Evolutionary conservation across 768 basidiomycete genomes (phyloP).

Genomic region (Hemileccinum rubropunctum): DNA sequence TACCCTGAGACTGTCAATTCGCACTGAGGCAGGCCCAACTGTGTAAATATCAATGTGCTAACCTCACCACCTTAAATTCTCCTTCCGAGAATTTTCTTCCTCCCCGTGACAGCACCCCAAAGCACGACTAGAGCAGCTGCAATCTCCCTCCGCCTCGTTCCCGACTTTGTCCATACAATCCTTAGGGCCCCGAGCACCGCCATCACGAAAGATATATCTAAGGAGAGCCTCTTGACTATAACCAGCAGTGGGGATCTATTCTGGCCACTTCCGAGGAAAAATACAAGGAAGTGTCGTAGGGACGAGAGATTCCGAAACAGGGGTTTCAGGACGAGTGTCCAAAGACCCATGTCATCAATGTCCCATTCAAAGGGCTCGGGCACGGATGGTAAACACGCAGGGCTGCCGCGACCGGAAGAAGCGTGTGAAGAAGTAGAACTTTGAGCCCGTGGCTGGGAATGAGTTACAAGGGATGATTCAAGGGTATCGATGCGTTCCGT

Average conservation of each 20-base stretch:
- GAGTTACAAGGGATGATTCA: constrained; percentile 40
- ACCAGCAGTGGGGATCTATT: constrained; percentile 63
- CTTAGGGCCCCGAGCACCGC: constrained; percentile 59
- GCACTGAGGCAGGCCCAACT: background rate
- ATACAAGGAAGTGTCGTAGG: constrained; percentile 49
- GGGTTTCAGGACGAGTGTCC: constrained; percentile 71
- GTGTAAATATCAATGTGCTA: constrained; percentile 3
- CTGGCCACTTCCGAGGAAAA: constrained; percentile 55
- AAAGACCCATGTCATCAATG: constrained; percentile 80
- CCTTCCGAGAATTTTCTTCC: constrained; percentile 50
- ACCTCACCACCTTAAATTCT: constrained; percentile 8
- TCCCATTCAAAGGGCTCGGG: constrained; percentile 51
- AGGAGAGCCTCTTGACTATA: constrained; percentile 68
- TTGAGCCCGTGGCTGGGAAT: constrained; percentile 31
- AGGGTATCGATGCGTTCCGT: constrained; percentile 78
- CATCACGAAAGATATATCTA: constrained; percentile 75
- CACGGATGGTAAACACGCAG: constrained; percentile 29
- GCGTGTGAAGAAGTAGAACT: constrained; percentile 41
- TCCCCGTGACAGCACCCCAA: constrained; percentile 70
- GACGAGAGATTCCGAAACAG: constrained; percentile 48
- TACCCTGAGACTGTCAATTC: background rate
- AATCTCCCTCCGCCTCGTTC: constrained; percentile 68
- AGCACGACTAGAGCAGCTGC: constrained; percentile 59
- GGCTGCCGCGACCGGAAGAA: constrained; percentile 43
- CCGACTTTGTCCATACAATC: constrained; percentile 63